Conservation (phyloP, 768 basidiomycete genomes). For the Pulveroboletus sp. region DNA sequence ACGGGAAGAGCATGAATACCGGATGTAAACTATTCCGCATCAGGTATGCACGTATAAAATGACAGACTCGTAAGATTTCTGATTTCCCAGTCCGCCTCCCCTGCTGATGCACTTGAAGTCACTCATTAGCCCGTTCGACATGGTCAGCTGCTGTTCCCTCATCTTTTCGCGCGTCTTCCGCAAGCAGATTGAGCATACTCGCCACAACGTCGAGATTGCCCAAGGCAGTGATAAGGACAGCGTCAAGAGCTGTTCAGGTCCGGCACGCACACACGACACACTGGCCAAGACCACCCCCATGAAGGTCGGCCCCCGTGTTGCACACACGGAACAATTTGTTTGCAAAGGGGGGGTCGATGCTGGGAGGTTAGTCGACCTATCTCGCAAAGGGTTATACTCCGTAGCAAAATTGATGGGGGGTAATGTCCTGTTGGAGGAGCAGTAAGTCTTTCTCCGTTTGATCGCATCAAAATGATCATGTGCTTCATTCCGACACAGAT, state of each 20-base stretch:
- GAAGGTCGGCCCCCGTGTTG: conserved; percentile 32
- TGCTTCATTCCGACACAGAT: conserved; percentile 23
- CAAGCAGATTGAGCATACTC: conserved; percentile 18
- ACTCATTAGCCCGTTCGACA: conserved; percentile 19
- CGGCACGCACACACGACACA: conserved; percentile 27
- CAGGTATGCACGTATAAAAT: conserved; percentile 23
- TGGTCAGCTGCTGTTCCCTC: conserved; percentile 25
- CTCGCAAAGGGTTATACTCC: conserved; percentile 33
- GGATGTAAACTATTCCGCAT: conserved; percentile 15
- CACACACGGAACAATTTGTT: conserved; percentile 34
- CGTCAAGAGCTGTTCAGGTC: conserved; percentile 34
- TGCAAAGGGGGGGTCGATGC: conserved; percentile 38
- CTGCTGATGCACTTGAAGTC: conserved; percentile 24
- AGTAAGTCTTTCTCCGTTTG: conserved; percentile 26
- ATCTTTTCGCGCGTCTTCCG: conserved; percentile 22
- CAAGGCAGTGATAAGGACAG: conserved; percentile 23
- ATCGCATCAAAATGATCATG: conserved; percentile 15
- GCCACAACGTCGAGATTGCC: conserved; percentile 19
- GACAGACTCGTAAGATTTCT: conserved; percentile 1
- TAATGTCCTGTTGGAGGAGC: conserved; percentile 36
- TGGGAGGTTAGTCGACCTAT: conserved; percentile 30
- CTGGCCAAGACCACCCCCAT: conserved; percentile 23
- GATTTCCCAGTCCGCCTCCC: conserved; percentile 10
- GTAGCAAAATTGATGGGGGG: conserved; percentile 34
- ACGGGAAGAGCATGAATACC: conserved; percentile 14